Conservation (phyloP, 2,329 filamentous ascomycete species). For the Ascocoryne sarcoides region DNA sequence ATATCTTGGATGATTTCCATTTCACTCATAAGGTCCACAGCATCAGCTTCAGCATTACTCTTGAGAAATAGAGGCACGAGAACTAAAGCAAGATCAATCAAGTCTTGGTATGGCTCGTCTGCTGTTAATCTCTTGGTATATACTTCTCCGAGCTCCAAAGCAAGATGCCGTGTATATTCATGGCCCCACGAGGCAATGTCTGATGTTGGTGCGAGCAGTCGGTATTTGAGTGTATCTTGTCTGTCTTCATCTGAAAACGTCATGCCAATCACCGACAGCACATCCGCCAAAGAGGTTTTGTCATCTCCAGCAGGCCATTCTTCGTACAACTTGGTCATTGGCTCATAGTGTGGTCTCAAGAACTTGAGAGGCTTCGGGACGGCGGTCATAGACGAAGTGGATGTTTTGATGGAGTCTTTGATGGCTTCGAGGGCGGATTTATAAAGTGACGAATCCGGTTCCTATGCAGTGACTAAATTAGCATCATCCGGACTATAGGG, state of each 20-base stretch:
- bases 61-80: slow-evolving; percentile 92
- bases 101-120: slow-evolving; percentile 74
- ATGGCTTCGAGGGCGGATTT: slow-evolving; percentile 89
- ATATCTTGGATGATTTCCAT: slow-evolving; percentile 94
- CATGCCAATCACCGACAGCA: slow-evolving; percentile 96
- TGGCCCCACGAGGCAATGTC: slow-evolving; percentile 98
- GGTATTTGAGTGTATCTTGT: slow-evolving; percentile 93
- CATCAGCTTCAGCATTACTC: slow-evolving; percentile 96
- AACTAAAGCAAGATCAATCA: slow-evolving; percentile 73
- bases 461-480: slow-evolving; percentile 42
- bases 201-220: slow-evolving; percentile 77
- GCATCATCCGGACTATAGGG: not conserved
- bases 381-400: slow-evolving; percentile 98
- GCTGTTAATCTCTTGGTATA: slow-evolving; percentile 80
- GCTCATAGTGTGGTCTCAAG: slow-evolving; percentile 90
- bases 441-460: slow-evolving; percentile 79
- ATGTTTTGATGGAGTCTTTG: slow-evolving; percentile 98
- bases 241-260: slow-evolving; percentile 95
- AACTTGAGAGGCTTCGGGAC: slow-evolving; percentile 98
- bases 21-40: slow-evolving; percentile 93
- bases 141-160: slow-evolving; percentile 90
- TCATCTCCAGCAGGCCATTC: slow-evolving; percentile 77
- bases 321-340: slow-evolving; percentile 79
- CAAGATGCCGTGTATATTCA: slow-evolving; percentile 93
- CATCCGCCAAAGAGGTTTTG: slow-evolving; percentile 87